These are phyloP conservation scores for Diversispora eburnea DNA, from an alignment of 192 early-diverging fungal species.

Conservation along the genomic window DNA sequence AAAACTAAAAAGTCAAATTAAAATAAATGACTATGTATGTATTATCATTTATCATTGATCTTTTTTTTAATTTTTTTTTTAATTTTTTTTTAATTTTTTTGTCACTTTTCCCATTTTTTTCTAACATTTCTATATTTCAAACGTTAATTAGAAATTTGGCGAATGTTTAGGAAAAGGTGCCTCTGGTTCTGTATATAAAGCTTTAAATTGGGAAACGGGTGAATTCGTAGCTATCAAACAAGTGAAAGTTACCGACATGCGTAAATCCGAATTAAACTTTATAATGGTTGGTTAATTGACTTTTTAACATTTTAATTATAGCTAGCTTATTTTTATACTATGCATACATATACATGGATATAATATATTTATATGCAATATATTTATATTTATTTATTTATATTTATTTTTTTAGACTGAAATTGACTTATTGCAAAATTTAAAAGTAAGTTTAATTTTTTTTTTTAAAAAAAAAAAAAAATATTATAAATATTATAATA, in stretches of 20 bases:
- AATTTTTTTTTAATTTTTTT: no score
- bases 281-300: constrained; percentile 36
- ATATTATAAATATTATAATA: not conserved
- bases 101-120: no score
- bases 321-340: no score
- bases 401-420: constrained; percentile 43
- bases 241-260: constrained; percentile 51
- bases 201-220: constrained; percentile 61
- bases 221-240: constrained; percentile 73
- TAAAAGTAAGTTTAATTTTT: constrained; percentile 39
- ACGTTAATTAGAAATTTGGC: constrained; percentile 60
- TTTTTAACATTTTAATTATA: not conserved
- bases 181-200: constrained; percentile 68
- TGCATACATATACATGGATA: no score
- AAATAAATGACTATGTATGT: no score
- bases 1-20: no score
- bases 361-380: not conserved
- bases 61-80: no score
- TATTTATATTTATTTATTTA: constrained; percentile 6
- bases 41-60: no score
- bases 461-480: not conserved
- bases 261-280: constrained; percentile 36
- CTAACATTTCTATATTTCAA: no score
- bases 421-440: constrained; percentile 47
- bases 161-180: constrained; percentile 74